These are phyloP conservation scores for Beauveria brongniartii DNA, from an alignment of 2,329 filamentous ascomycete genomes.

Conservation along the genomic window DNA sequence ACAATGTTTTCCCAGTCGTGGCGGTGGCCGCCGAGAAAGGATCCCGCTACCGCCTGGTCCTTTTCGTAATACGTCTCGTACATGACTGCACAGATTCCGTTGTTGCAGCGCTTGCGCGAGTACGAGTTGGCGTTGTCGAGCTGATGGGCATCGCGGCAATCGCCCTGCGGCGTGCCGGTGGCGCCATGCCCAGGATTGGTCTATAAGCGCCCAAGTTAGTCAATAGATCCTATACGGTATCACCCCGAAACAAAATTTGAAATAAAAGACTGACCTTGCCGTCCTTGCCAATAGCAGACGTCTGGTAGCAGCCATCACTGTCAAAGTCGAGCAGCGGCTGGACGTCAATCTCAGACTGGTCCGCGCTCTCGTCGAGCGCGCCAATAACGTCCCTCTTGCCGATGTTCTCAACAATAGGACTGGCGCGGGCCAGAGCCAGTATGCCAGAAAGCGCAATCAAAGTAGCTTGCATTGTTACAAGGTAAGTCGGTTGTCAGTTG, in stretches of 20 bases:
- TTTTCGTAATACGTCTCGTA: constrained; percentile 35
- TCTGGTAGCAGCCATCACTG: constrained; percentile 35
- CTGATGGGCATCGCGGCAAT: constrained; percentile 23
- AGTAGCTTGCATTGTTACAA: background rate
- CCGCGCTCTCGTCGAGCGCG: constrained; percentile 25
- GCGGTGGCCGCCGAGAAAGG: constrained; percentile 26
- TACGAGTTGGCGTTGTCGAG: constrained; percentile 26
- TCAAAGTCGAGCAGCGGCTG: constrained; percentile 33
- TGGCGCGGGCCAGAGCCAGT: constrained; percentile 15
- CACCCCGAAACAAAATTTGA: background rate
- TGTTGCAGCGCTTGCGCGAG: constrained; percentile 25
- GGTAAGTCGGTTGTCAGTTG: background rate
- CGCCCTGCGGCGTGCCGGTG: constrained; percentile 21
- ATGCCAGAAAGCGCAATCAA: constrained; percentile 1
- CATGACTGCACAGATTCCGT: constrained; percentile 26
- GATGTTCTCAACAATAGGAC: constrained; percentile 8
- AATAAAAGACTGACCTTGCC: constrained; percentile 19
- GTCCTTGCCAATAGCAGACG: constrained; percentile 33
- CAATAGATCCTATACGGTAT: background rate
- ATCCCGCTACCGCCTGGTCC: constrained; percentile 28
- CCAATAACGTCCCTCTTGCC: constrained; percentile 20
- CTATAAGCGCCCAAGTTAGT: constrained; percentile 12
- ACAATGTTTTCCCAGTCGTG: constrained; percentile 36
- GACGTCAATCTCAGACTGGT: constrained; percentile 25
- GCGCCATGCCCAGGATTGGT: constrained; percentile 19